Evolutionary conservation across 345 rosid species (phyloP), one percentile per base, ranked within the genome.

Genomic region (Camelina laxa): DNA sequence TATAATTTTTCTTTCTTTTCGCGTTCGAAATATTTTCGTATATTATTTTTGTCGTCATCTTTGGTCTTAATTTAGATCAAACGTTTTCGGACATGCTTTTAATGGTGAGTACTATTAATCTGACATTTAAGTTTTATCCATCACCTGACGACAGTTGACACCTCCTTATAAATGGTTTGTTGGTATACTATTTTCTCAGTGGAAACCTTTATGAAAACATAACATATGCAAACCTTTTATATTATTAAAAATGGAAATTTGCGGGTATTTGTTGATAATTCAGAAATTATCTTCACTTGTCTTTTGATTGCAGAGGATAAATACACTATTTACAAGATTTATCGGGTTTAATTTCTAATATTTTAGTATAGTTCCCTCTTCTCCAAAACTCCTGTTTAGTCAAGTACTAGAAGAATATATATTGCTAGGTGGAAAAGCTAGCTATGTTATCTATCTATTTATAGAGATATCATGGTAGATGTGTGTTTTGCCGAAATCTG

Each of bases 51-150:
- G 36, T 42, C 35, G 8, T 61, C 35, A 14, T 61, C 2, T 21
- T 31, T 53, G 8, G 63, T n/a, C 42, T 60, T 42, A 53, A 69
- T 33, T 42, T 27, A 41, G 20, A 60, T 50, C 64, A 64, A 54
- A 44, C 36, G 69, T 73, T 63, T 62, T 63, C 11, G 20, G 72
- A 74, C 72, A 24, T 74, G 41, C 42, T 31, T 67, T 75, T 38
- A 59, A 67, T 33, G 69, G 79, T 61, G 69, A 68, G 39, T 50
- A 75, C 35, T 67, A 75, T 15, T 60, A 4, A 42, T 5, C 12
- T 75, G 69, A 75, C 55, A 60, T 54, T 54, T 19, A 38, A 24
- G 20, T 49, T 47, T 63, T 22, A 20, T 64, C 65, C 35, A 20
- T 39, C 41, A 59, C 30, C 53, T 47, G 50, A 48, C 27, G 20